A percentile compares a stretch with the other conserved stretches of the same genome.
phyloP scores from a whole-genome alignment of 306 rosid genomes.

The Fagus crenata region DNA sequence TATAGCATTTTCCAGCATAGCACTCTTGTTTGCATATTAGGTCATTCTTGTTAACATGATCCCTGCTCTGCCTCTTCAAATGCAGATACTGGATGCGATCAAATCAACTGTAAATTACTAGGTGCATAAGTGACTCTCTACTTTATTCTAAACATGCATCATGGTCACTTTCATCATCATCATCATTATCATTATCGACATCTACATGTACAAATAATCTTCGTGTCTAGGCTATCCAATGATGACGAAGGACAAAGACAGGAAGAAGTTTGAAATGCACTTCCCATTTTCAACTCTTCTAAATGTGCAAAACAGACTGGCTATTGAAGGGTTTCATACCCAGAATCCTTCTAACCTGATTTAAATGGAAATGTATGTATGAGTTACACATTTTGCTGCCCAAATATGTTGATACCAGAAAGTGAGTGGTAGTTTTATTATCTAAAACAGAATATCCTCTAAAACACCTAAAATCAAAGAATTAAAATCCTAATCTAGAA shows the following conservation, averaged over 20 bases:
- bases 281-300: neutral
- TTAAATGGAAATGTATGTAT: neutral
- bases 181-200: neutral
- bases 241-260: neutral
- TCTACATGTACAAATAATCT: neutral
- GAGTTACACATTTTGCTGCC: neutral
- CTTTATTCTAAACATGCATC: neutral
- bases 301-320: neutral
- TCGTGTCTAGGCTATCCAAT: neutral
- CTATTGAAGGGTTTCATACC: neutral
- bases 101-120: slow-evolving; percentile 77
- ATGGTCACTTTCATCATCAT: neutral
- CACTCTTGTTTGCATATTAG: neutral
- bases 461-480: too few relatives aligned
- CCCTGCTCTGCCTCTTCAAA: slow-evolving; percentile 19
- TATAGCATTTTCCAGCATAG: neutral
- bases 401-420: neutral
- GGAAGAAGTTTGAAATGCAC: neutral
- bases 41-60: slow-evolving; percentile 5
- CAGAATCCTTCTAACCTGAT: neutral
- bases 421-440: neutral
- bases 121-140: neutral
- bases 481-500: too few relatives aligned
- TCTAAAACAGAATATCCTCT: too few relatives aligned
- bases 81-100: slow-evolving; percentile 96